Base-by-base conservation (phyloP, 305 asterid genomes). In the Fraxinus sp. region DNA sequence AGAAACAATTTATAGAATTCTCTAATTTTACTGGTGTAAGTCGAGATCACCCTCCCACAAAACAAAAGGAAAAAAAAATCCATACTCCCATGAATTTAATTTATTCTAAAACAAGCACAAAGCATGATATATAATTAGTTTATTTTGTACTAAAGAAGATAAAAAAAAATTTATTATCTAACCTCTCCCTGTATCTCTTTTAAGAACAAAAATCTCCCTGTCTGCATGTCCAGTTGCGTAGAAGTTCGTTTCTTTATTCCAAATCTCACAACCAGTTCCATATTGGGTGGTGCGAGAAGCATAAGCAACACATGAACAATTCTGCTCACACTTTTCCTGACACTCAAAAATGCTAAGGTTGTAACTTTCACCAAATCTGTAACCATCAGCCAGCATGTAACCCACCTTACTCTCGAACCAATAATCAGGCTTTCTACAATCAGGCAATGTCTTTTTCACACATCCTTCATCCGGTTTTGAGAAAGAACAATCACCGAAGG, bases 231-330 rank as follows among this genome's bases (percentile, higher is more conserved):
- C 77, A 68, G 80, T 59, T 18, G 78, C 37, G 18, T 0, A 13
- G 41, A 64, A 41, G 64, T 11, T 13, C 37, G 37, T 76, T 13
- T 9, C 77, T 68, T 52, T 36, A 41, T 35, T 68, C 24, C 57
- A 64, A 33, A 41, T 78, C 70, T 49, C 68, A 71, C 78, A 83
- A 20, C 28, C 36, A n/a, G 79, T 52, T 20, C 79, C 86, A 14
- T 73, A 70, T 13, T 5, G 76, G 76, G 76, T 22, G 8, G 77
- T 32, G 33, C 32, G 59, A 0, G 59, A 79, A 36, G 84, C 81
- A 85, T 52, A 83, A 41, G 88, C 86, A 79, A 79, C 66, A 77
- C 86, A 85, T 1, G 81, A 83, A 44, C 88, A 85, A 14, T 82
- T 68, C 59, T 57, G 72, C 76, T 16, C 77, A 77, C 86, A 85